phyloP scores from a whole-genome alignment of 352 stramenopile genomes.

The Pythium coloratum region DNA sequence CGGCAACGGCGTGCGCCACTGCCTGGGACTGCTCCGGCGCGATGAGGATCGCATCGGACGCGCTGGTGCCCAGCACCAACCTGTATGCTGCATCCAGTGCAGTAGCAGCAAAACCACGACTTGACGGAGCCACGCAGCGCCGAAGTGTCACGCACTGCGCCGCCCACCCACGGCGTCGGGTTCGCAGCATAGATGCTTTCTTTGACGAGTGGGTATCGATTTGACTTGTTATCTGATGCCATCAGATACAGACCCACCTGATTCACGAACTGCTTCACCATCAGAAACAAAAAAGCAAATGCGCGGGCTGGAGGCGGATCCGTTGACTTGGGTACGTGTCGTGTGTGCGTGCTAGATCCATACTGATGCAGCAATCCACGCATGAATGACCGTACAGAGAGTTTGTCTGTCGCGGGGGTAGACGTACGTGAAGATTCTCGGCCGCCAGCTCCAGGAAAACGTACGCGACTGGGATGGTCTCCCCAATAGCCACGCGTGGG shows the following conservation, averaged over 20 bases:
- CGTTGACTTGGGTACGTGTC: constrained; percentile 54
- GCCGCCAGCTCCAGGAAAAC: constrained; percentile 40
- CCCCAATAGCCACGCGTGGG: constrained; percentile 59
- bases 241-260: background rate
- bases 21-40: constrained; percentile 46
- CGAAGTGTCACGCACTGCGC: background rate
- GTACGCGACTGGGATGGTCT: constrained; percentile 51
- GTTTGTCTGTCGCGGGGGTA: constrained; percentile 12
- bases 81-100: constrained; percentile 34
- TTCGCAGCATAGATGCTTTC: background rate
- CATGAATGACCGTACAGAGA: no score
- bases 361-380: no score
- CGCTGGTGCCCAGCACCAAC: constrained; percentile 38
- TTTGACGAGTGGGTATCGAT: no score
- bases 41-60: constrained; percentile 27
- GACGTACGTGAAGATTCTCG: constrained; percentile 71
- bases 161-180: background rate
- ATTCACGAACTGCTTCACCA: background rate
- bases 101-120: background rate
- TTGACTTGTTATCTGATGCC: background rate
- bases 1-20: constrained; percentile 39
- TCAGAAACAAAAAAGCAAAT: background rate
- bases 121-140: no score
- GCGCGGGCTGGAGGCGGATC: constrained; percentile 19
- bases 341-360: background rate